Conservation (phyloP, 1,284 basidiomycete species). For the Leucoagaricus sp. region DNA sequence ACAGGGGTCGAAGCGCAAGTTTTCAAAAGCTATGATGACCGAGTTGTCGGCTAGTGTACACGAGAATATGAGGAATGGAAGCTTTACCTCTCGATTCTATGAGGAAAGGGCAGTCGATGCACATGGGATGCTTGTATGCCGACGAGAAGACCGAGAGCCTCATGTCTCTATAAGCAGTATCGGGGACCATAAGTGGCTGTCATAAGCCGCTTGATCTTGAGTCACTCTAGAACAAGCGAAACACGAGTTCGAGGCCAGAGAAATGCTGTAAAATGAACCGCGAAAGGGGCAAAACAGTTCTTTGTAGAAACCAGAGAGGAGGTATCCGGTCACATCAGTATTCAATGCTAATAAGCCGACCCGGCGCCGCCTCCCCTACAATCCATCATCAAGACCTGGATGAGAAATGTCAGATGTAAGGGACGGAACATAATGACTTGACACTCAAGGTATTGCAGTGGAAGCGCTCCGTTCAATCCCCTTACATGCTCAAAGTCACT, state of each 20-base stretch:
- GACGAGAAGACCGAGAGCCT: neutral
- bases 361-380: neutral
- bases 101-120: neutral
- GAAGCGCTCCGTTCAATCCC: too few species aligned
- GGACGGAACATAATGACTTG: too few species aligned
- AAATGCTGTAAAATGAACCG: conserved; percentile 5
- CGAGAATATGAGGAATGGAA: neutral
- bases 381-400: too few species aligned
- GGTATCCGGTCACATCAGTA: conserved; percentile 1
- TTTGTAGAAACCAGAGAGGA: neutral
- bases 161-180: neutral
- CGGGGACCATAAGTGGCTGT: neutral
- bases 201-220: neutral
- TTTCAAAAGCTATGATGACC: neutral
- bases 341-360: conserved; percentile 1
- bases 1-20: neutral
- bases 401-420: too few species aligned
- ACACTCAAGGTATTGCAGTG: too few species aligned
- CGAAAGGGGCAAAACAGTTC: neutral
- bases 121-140: neutral
- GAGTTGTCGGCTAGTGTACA: too few species aligned
- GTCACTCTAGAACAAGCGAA: neutral
- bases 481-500: too few species aligned
- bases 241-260: neutral
- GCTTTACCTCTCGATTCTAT: conserved; percentile 1